These are phyloP conservation scores for Striga asiatica DNA, from an alignment of 257 asterid genomes.

Conservation along the genomic window DNA sequence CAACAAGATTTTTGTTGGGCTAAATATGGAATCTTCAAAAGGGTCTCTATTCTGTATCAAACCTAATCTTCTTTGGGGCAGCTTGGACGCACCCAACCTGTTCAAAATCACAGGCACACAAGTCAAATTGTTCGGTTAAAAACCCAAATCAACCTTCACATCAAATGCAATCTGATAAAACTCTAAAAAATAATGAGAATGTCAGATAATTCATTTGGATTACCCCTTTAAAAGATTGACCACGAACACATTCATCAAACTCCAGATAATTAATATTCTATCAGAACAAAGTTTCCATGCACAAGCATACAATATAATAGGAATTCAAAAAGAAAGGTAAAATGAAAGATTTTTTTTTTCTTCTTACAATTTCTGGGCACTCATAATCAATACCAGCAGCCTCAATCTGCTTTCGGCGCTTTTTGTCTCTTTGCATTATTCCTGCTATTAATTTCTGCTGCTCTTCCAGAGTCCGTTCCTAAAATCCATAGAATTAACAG, in stretches of 20 bases:
- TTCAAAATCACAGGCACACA: not conserved
- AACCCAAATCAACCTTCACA: not conserved
- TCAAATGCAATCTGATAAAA: too few relatives aligned
- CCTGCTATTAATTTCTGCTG: conserved; percentile 55
- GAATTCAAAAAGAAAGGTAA: not conserved
- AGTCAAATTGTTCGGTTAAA: not conserved
- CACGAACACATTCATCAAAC: too few relatives aligned
- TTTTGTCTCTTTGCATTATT: conserved; percentile 50
- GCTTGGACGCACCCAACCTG: conserved; percentile 56
- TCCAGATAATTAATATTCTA: too few relatives aligned
- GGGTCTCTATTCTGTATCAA: conserved; percentile 35
- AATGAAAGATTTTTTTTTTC: not conserved
- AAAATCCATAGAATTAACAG: conserved; percentile 3
- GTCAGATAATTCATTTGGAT: too few relatives aligned
- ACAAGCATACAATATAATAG: not conserved
- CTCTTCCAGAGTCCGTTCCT: conserved; percentile 63
- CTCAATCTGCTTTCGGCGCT: conserved; percentile 63
- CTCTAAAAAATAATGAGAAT: too few relatives aligned
- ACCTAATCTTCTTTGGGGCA: conserved; percentile 70
- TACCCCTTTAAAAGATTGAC: not conserved
- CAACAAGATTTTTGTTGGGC: too few relatives aligned
- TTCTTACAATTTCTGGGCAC: conserved; percentile 78
- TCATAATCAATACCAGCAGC: conserved; percentile 82
- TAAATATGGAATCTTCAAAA: not conserved
- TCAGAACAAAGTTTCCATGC: not conserved